Evolutionary conservation across 257 asterid species (phyloP).

Genomic region (Voacanga thouarsii): DNA sequence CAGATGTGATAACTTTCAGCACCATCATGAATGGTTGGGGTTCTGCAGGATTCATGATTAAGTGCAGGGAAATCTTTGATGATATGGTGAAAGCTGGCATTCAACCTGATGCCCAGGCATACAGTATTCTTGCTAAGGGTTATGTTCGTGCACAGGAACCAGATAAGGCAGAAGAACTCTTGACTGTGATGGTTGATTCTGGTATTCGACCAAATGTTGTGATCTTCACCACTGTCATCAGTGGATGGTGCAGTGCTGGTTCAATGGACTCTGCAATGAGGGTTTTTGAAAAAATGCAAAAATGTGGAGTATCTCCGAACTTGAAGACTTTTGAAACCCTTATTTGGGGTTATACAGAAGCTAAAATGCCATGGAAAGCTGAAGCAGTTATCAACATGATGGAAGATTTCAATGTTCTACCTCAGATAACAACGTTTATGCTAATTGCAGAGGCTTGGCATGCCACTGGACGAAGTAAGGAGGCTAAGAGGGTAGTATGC

Average conservation of each 20-base stretch:
- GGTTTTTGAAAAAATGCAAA: constrained; percentile 48
- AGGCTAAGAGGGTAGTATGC: constrained; percentile 34
- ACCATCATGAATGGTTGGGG: constrained; percentile 77
- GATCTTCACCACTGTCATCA: constrained; percentile 60
- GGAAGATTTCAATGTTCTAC: constrained; percentile 42
- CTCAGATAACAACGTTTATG: constrained; percentile 42
- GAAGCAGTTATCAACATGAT: constrained; percentile 45
- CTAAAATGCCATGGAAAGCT: constrained; percentile 60
- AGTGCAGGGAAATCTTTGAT: constrained; percentile 60
- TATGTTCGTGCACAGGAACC: constrained; percentile 56
- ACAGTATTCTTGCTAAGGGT: constrained; percentile 70
- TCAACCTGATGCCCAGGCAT: constrained; percentile 51
- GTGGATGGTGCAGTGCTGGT: constrained; percentile 59
- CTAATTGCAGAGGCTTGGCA: constrained; percentile 54
- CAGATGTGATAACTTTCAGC: constrained; percentile 66
- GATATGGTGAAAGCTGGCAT: constrained; percentile 62
- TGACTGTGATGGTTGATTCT: constrained; percentile 39
- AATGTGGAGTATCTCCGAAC: constrained; percentile 49
- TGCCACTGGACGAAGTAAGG: constrained; percentile 35
- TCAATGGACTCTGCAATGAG: constrained; percentile 49
- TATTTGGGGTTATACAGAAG: constrained; percentile 54
- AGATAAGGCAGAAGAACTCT: constrained; percentile 64
- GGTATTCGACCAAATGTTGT: constrained; percentile 50
- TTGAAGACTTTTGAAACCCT: constrained; percentile 61
- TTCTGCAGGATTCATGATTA: constrained; percentile 58